Conservation (phyloP, 257 asterid genomes). For the Petunia axillaris region DNA sequence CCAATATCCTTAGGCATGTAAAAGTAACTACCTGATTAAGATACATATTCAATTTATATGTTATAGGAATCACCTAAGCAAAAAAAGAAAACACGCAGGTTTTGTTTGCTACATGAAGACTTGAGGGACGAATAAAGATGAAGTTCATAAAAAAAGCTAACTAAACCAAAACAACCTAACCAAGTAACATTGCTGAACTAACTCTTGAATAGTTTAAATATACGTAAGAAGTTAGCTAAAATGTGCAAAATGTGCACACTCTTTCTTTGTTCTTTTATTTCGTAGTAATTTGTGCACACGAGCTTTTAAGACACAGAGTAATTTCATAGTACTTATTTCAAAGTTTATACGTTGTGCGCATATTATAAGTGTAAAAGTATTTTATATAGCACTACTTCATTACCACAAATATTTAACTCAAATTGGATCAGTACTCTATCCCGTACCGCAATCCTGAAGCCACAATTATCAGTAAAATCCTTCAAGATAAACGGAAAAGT, state of each 20-base stretch:
- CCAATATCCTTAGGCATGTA: not conserved
- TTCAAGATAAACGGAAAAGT: too few relatives aligned
- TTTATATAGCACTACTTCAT: too few relatives aligned
- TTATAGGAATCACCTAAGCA: too few relatives aligned
- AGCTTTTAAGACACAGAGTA: too few relatives aligned
- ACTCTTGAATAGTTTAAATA: not conserved
- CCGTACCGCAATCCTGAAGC: too few relatives aligned
- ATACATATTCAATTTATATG: too few relatives aligned
- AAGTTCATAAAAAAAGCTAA: not conserved
- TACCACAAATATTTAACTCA: too few relatives aligned
- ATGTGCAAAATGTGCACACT: not conserved
- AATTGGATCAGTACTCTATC: too few relatives aligned
- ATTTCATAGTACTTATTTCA: too few relatives aligned
- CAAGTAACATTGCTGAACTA: not conserved
- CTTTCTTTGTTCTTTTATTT: not conserved
- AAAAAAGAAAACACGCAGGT: not conserved
- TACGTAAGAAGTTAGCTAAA: not conserved
- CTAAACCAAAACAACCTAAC: not conserved
- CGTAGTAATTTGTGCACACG: not conserved
- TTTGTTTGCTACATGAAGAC: not conserved
- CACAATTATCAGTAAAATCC: too few relatives aligned
- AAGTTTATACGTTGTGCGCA: too few relatives aligned
- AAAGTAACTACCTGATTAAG: not conserved
- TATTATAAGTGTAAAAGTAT: too few relatives aligned
- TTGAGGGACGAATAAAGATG: not conserved